Evolutionary conservation across 495 filamentous ascomycete genomes (phyloP).

Genomic region (Thermothielavioides terrestris): DNA sequence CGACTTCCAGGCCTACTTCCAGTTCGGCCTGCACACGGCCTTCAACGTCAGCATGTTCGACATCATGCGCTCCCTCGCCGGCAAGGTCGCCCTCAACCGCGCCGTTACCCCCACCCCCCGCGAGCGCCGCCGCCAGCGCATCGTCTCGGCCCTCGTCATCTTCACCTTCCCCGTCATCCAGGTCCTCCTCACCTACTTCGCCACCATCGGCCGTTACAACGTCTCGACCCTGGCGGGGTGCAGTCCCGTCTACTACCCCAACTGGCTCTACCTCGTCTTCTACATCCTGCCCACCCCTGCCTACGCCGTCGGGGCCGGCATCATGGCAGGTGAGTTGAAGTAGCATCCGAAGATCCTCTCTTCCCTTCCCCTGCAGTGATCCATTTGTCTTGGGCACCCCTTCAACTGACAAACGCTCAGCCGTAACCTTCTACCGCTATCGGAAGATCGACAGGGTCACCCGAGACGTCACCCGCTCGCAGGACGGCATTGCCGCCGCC

Average conservation of each 20-base stretch:
- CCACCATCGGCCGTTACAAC: constrained; percentile 62
- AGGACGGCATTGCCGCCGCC: constrained; percentile 34
- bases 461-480: constrained; percentile 45
- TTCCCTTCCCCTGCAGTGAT: no score
- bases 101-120: constrained; percentile 42
- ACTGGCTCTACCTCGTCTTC: constrained; percentile 63
- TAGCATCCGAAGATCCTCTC: no score
- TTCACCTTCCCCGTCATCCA: constrained; percentile 57
- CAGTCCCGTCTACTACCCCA: constrained; percentile 50
- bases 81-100: constrained; percentile 56
- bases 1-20: constrained; percentile 68
- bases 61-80: constrained; percentile 70
- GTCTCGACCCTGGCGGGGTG: constrained; percentile 72
- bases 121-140: constrained; percentile 44
- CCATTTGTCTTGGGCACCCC: background rate
- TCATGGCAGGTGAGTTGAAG: constrained; percentile 73
- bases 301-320: constrained; percentile 52
- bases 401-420: constrained; percentile 30
- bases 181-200: constrained; percentile 58
- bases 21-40: constrained; percentile 43
- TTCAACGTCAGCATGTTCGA: constrained; percentile 56
- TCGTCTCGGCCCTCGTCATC: constrained; percentile 60
- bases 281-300: constrained; percentile 58
- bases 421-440: constrained; percentile 58
- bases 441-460: constrained; percentile 57